phyloP scores from a whole-genome alignment of 2,329 filamentous ascomycete species.

The Aspergillus oerlinghausenensis region DNA sequence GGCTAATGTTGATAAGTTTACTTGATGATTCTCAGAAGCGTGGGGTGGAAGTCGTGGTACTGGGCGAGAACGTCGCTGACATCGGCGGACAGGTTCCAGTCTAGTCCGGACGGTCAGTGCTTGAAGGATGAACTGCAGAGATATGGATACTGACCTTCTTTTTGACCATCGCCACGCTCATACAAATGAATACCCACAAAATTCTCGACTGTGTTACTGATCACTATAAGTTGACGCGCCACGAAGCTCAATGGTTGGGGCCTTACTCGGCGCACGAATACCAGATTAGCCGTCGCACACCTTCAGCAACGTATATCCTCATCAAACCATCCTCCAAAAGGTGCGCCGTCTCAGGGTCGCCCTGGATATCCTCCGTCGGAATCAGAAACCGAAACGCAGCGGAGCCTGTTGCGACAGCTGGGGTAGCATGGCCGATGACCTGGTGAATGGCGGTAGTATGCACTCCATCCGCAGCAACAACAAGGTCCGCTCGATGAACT shows the following conservation, averaged over 20 bases:
- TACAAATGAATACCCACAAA: constrained; percentile 23
- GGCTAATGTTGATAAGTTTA: not conserved
- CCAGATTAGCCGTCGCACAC: constrained; percentile 21
- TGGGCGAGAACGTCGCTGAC: constrained; percentile 4
- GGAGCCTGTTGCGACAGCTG: constrained; percentile 10
- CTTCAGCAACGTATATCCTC: constrained; percentile 17
- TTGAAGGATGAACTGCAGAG: not conserved
- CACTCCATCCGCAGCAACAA: constrained; percentile 31
- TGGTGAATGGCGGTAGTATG: constrained; percentile 14
- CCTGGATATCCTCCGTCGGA: constrained; percentile 22
- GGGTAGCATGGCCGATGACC: constrained; percentile 7
- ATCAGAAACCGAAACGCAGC: constrained; percentile 25
- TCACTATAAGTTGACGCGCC: not conserved
- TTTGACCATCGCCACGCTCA: not conserved
- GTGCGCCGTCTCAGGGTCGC: constrained; percentile 19
- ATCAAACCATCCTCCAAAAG: constrained; percentile 32
- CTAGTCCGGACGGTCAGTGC: not conserved
- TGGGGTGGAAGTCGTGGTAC: constrained; percentile 1
- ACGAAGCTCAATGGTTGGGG: not conserved
- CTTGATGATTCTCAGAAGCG: constrained; percentile 1
- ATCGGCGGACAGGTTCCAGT: constrained; percentile 1
- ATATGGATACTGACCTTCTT: constrained; percentile 1
- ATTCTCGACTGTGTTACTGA: constrained; percentile 24
- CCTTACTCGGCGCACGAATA: constrained; percentile 25
- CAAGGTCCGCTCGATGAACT: constrained; percentile 22